Base-by-base conservation (phyloP, 371 early-diverging fungal genomes). In the Mortierella sp. region DNA sequence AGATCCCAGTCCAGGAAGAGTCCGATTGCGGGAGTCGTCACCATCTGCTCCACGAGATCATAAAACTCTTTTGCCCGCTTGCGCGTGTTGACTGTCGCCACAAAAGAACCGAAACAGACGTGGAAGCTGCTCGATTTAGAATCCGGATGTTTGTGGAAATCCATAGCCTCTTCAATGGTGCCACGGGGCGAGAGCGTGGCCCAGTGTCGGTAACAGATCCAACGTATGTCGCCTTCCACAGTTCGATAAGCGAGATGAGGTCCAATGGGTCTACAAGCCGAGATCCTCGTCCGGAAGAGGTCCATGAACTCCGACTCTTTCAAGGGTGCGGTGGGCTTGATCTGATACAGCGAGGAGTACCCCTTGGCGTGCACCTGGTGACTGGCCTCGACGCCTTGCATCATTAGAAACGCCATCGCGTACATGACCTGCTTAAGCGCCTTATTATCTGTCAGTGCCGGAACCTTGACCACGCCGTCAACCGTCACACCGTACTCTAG, bases 1-100 rank as follows among this genome's bases (percentile, higher is more conserved):
- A 72, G 52, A 17, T 56, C 55, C 67, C 67, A 72, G 23, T 72
- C 72, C 59, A 72, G 34, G 62, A 62, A 72, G 37, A 66, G 21
- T 5, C 61, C 52, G 15, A 72, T 17, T 4, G 56, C 63, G 0
- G 57, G 49, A 1, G 49, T 31, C 5, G 72, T 42, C 5, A 23
- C 17, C 43, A 65, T 19, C 7, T 26, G 26, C 26, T 43, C 31
- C 5, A 26, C 52, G 6, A 58, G 15, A 0, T 26, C 6, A n/a
- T 66, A 66, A 26, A 72, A 58, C 11, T 44, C 54, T 37, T 21
- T 28, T 1, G 58, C 63, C 4, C 53, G 49, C 46, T 60, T 49
- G 7, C 50, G 39, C 4, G 56, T 51, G 24, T 50, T 60, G 41
- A 72, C 48, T 1, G 47, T 51, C 5, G 48, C 59, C 4, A 52